Percentiles rank a stretch among this genome's conserved stretches.
phyloP scores from a whole-genome alignment of 1,284 basidiomycete species.

The Grifola frondosa region DNA sequence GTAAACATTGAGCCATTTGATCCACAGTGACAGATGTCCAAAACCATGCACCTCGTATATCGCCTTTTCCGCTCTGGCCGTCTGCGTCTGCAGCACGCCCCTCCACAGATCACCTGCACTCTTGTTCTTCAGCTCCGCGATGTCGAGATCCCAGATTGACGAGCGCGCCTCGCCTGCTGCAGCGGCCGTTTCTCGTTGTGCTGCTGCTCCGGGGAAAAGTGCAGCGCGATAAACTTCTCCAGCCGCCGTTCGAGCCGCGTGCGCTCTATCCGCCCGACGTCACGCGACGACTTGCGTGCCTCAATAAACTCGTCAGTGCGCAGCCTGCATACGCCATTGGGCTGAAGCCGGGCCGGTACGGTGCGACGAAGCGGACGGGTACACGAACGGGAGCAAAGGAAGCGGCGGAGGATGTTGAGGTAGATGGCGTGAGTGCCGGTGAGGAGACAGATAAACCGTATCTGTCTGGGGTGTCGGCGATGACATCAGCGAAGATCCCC shows the following conservation, averaged over 20 bases:
- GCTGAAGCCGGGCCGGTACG: conserved; percentile 84
- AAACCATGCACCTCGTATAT: conserved; percentile 54
- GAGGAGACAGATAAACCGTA: conserved; percentile 30
- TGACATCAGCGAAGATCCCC: conserved; percentile 13
- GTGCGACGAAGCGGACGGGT: conserved; percentile 40
- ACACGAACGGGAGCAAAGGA: conserved; percentile 21
- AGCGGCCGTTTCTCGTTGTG: conserved; percentile 24
- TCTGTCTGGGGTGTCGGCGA: conserved; percentile 9
- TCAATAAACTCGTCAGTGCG: conserved; percentile 80
- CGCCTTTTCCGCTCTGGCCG: conserved; percentile 44
- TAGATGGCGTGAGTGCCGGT: conserved; percentile 25
- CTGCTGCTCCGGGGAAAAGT: conserved; percentile 59
- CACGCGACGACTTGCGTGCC: conserved; percentile 51
- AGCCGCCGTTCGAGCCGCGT: conserved; percentile 79
- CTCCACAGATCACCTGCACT: conserved; percentile 65
- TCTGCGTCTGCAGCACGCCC: conserved; percentile 48
- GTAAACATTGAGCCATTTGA: background rate
- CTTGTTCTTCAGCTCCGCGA: conserved; percentile 51
- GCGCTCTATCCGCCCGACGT: conserved; percentile 71
- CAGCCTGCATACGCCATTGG: conserved; percentile 67
- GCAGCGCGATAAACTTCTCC: conserved; percentile 82
- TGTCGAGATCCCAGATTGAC: conserved; percentile 66
- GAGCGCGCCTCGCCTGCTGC: conserved; percentile 48
- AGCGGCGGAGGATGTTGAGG: conserved; percentile 23
- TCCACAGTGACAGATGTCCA: background rate